These are phyloP conservation scores for Anastatica hierochuntica DNA, from an alignment of 345 rosid species.

Conservation along the genomic window DNA sequence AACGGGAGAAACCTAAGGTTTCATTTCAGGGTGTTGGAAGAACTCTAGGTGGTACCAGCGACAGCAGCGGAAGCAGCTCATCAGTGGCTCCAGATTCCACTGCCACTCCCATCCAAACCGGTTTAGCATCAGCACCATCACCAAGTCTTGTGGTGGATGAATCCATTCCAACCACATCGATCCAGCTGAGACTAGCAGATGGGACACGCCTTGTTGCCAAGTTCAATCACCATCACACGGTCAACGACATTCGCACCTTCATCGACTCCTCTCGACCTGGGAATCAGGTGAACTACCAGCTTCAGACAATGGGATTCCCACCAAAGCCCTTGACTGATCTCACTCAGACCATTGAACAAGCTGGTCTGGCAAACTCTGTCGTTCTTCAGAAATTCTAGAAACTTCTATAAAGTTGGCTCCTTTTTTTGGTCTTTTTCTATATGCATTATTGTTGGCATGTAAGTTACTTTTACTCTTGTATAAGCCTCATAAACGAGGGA, in stretches of 20 bases:
- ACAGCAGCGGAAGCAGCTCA: slow-evolving; percentile 19
- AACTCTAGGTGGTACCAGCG: slow-evolving; percentile 54
- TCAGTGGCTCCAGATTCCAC: slow-evolving; percentile 13
- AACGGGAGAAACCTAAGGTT: slow-evolving; percentile 47
- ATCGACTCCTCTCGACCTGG: slow-evolving; percentile 76
- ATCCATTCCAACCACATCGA: slow-evolving; percentile 57
- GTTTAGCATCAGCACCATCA: slow-evolving; percentile 31
- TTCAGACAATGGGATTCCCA: slow-evolving; percentile 96
- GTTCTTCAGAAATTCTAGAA: slow-evolving; percentile 75
- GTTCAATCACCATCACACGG: slow-evolving; percentile 64
- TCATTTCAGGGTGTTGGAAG: slow-evolving; percentile 94
- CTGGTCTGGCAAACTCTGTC: slow-evolving; percentile 86
- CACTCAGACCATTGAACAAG: slow-evolving; percentile 62
- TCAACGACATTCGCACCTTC: slow-evolving; percentile 50
- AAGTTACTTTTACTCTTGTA: slow-evolving; percentile 14
- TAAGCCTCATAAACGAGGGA: slow-evolving; percentile 9
- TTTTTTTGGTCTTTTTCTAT: not conserved
- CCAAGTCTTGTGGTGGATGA: slow-evolving; percentile 46
- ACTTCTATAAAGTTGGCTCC: not conserved
- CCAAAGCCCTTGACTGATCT: slow-evolving; percentile 66
- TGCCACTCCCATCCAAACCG: slow-evolving; percentile 27
- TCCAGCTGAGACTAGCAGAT: slow-evolving; percentile 82
- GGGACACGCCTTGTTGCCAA: slow-evolving; percentile 65
- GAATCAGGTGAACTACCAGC: slow-evolving; percentile 49
- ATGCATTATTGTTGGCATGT: slow-evolving; percentile 1